Evolutionary conservation across 768 basidiomycete species (phyloP), one percentile per base, ranked within the genome.

Genomic region (Leucocoprinus sp.): DNA sequence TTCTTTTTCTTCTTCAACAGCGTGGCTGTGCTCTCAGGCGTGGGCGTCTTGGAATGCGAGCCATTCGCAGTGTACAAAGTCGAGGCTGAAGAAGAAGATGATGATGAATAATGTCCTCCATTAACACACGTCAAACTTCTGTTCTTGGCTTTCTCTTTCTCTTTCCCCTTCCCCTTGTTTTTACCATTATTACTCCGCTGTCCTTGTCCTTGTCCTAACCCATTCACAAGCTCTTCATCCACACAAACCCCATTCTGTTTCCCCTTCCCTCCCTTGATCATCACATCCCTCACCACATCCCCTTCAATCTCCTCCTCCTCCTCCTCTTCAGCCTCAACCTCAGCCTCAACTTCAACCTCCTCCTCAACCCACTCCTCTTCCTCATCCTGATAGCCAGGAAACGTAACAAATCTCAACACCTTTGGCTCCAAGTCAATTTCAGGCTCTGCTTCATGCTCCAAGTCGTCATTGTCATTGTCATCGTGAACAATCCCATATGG

Each of bases 1-100:
- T 48, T 35, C 51, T 52, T 33, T 38, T 29, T 54, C 34, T 37
- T 48, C 59, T 42, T 50, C 52, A 26, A 51, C 48, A 47, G 33
- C 53, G 54, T 15, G 35, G 17, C 14, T 34, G 17, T 3, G 34
- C 4, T 11, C 15, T 37, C 22, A 8, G 8, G 4, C 22, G 26
- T 8, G 2, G 24, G n/a, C 19, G 11, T 23, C n/a, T 19, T 21
- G 27, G 9, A 3, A 9, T 15, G 17, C 11, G 8, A 34, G 6
- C 48, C 33, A 47, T 31, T 11, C 49, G 24, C n/a, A n/a, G n/a
- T 27, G 7, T 37, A 18, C 15, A 35, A 37, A 1, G 27, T 3
- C 6, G 43, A 37, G 2, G 27, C 6, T 3, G 31, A 23, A 22
- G 22, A 18, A 3, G 43, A 22, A 3, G 38, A 26, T 17, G 24